Conservation (phyloP, 495 filamentous ascomycete genomes). For the Penicillium mononematosum region DNA sequence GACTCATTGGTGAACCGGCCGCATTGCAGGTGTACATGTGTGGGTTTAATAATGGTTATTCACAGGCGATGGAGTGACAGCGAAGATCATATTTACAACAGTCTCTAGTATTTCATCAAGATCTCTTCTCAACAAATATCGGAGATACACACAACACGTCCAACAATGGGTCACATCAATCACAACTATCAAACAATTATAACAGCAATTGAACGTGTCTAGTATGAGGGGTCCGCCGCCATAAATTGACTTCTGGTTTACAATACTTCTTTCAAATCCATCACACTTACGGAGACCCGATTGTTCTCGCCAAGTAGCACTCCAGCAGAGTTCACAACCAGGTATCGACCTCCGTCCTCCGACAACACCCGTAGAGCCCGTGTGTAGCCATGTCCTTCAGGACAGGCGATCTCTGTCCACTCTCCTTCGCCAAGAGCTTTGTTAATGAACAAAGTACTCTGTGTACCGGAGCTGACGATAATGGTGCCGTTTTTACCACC, state of each 20-base stretch:
- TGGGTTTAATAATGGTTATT: too few species aligned
- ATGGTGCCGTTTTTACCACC: slow-evolving; percentile 59
- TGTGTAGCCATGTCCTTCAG: slow-evolving; percentile 50
- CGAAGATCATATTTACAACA: background rate
- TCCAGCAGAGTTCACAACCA: slow-evolving; percentile 33
- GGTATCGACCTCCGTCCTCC: slow-evolving; percentile 26
- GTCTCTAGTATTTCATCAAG: background rate
- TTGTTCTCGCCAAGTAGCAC: slow-evolving; percentile 27
- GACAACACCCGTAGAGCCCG: slow-evolving; percentile 47
- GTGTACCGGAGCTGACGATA: slow-evolving; percentile 53
- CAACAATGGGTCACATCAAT: background rate
- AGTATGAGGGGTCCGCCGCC: background rate
- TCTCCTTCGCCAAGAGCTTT: slow-evolving; percentile 51
- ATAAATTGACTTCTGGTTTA: background rate
- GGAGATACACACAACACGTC: background rate
- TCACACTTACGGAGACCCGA: slow-evolving; percentile 32
- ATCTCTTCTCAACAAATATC: background rate
- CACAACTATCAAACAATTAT: background rate
- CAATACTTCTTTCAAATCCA: slow-evolving; percentile 26
- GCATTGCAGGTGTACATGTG: too few species aligned
- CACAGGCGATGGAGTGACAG: too few species aligned
- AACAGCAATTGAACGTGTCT: background rate
- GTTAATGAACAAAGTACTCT: slow-evolving; percentile 58
- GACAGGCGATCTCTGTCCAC: slow-evolving; percentile 54
- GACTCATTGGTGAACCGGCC: too few species aligned